Base-by-base conservation (phyloP, 2,329 filamentous ascomycete species). In the Fusarium poae region DNA sequence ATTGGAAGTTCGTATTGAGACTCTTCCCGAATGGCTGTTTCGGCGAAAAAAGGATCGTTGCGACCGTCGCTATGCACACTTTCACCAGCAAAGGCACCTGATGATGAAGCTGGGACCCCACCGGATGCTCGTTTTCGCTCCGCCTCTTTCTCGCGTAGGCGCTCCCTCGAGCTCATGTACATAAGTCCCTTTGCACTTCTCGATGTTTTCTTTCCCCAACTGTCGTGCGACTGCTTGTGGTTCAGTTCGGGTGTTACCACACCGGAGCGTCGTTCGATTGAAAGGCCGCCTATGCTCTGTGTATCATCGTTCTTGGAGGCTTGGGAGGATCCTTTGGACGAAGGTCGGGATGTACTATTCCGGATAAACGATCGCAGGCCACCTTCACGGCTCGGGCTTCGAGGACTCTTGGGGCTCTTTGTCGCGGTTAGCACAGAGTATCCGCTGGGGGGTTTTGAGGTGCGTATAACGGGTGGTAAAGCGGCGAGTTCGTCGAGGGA, bases 401-500 rank as follows among this genome's bases (percentile, higher is more conserved):
- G 88, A 62, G 84, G 85, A 2, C 68, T 72, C 34, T 65, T 68
- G 21, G 83, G 83, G 18, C 80, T 86, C 71, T 85, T 89, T 61
- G 85, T 85, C 1, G 89, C 87, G n/a, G 91, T 93, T 52, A 92
- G 80, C 20, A 89, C 81, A 12, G 92, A 94, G 73, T 89, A 88
- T 55, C 92, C 92, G 51, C 91, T 93, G 1, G 92, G 92, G 10
- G 90, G 91, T 77, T 94, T 94, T 32, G 93, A 88, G 32, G 94
- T 97, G 68, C 91, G 90, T 72, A 97, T 87, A 56, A 95, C 87
- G 20, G 94, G 93, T 15, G 93, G 82, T 48, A 83, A 82, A 23
- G 88, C 88, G 30, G 88, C 85, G 44, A 89, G 80, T 56, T 90
- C 86, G 79, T 89, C 85, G 68, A 89, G 79, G 13, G 85, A 82